A percentile compares a stretch with the other conserved stretches of the same genome.
These are phyloP conservation scores for Syzygium malaccense DNA, from an alignment of 441 rosid species.

Conservation along the genomic window DNA sequence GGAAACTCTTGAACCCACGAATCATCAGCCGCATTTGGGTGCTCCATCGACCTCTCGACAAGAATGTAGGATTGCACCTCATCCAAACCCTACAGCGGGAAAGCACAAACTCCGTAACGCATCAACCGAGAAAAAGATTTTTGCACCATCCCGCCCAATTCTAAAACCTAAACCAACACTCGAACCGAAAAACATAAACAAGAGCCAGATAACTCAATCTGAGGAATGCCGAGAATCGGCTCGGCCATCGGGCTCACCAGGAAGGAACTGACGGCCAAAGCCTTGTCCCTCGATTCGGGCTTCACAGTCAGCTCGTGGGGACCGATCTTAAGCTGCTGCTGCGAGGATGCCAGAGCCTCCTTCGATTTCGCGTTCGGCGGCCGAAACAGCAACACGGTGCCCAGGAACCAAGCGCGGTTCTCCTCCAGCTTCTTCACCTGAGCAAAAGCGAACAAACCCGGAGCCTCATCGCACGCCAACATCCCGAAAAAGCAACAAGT, in stretches of 20 bases:
- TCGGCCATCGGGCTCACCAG: constrained; percentile 37
- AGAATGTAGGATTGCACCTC: constrained; percentile 92
- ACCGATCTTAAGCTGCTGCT: constrained; percentile 40
- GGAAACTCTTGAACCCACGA: constrained; percentile 41
- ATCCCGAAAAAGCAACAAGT: not conserved
- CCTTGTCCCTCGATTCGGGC: constrained; percentile 61
- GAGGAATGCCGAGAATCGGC: not conserved
- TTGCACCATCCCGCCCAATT: not conserved
- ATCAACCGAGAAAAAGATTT: not conserved
- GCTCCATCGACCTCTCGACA: constrained; percentile 54
- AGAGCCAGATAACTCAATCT: not conserved
- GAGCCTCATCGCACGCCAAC: not conserved
- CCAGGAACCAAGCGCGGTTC: constrained; percentile 67
- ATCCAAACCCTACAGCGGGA: constrained; percentile 63
- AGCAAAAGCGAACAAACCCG: not conserved
- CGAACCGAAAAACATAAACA: not conserved
- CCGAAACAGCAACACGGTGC: constrained; percentile 51
- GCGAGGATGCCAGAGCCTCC: constrained; percentile 56
- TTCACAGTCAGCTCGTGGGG: constrained; percentile 44
- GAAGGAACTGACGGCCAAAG: constrained; percentile 60
- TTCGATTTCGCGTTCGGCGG: constrained; percentile 58
- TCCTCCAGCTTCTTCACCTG: constrained; percentile 74
- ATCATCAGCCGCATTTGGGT: constrained; percentile 27
- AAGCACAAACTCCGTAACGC: not conserved
- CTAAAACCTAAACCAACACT: not conserved